phyloP scores from a whole-genome alignment of 75 land plant genomes.

The Cryptomeria japonica region DNA sequence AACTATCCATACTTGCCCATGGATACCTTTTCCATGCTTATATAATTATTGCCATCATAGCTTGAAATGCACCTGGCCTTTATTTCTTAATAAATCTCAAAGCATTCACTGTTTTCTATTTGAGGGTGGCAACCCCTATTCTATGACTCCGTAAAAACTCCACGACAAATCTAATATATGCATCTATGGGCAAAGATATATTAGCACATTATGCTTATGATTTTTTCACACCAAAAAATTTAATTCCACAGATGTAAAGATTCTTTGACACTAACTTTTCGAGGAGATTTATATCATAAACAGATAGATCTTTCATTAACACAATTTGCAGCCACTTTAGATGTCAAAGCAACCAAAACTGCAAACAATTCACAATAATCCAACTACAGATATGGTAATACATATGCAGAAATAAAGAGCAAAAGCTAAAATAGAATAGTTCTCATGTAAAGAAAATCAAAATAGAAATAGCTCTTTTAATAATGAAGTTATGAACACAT shows the following conservation, averaged over 20 bases:
- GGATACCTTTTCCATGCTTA: not conserved
- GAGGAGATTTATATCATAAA: not conserved
- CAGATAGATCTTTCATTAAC: not conserved
- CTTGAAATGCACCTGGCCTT: not conserved
- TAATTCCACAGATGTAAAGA: not conserved
- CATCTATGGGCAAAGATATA: not conserved
- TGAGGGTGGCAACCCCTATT: not conserved
- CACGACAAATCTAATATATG: not conserved
- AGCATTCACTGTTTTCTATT: not conserved
- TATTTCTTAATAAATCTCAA: not conserved
- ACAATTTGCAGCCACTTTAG: not conserved
- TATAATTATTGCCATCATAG: not conserved
- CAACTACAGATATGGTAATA: not conserved
- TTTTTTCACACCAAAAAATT: not conserved
- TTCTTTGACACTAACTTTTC: not conserved
- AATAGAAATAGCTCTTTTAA: not conserved
- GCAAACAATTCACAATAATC: not conserved
- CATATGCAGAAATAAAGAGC: not conserved
- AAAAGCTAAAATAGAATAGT: not conserved
- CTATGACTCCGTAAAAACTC: not conserved
- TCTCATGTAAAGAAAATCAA: not conserved
- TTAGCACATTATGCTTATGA: not conserved
- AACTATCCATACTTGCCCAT: not conserved
- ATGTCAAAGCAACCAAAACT: not conserved
- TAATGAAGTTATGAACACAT: not conserved